Evolutionary conservation across 2,329 filamentous ascomycete genomes (phyloP).

Genomic region (Coniella vitis): DNA sequence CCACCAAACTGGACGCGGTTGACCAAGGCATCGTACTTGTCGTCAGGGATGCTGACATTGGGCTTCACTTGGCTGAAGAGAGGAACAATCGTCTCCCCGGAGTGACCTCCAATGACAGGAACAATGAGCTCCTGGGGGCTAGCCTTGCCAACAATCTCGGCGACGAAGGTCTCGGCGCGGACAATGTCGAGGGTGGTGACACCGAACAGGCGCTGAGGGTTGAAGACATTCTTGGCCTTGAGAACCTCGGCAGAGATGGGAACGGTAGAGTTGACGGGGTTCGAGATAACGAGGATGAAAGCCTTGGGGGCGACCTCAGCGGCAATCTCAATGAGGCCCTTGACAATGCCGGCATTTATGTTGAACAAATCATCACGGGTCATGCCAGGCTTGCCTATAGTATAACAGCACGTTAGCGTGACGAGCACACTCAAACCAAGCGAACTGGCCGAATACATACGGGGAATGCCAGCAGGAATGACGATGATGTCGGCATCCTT

Average conservation of each 20-base stretch:
- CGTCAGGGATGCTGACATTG: conserved; percentile 67
- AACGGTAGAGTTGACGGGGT: conserved; percentile 98
- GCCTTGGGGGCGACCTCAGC: conserved; percentile 88
- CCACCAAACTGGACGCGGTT: conserved; percentile 97
- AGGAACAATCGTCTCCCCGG: conserved; percentile 94
- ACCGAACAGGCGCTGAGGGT: conserved; percentile 93
- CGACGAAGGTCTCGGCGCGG: conserved; percentile 93
- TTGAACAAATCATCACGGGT: conserved; percentile 99
- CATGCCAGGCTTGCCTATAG: conserved; percentile 93
- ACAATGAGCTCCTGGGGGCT: conserved; percentile 78
- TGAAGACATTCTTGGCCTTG: conserved; percentile 87
- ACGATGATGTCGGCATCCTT: conserved; percentile 93
- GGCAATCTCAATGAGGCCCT: conserved; percentile 81
- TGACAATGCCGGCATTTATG: conserved; percentile 97
- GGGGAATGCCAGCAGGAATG: conserved; percentile 96
- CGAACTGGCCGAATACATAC: conserved; percentile 47
- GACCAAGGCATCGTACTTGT: conserved; percentile 85
- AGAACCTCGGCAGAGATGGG: conserved; percentile 96
- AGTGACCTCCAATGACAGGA: conserved; percentile 94
- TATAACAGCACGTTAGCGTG: conserved; percentile 7
- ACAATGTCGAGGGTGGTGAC: conserved; percentile 98
- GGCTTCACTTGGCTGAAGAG: conserved; percentile 90
- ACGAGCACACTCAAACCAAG: neutral
- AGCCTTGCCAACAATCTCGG: conserved; percentile 73
- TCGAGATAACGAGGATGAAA: conserved; percentile 94